These are phyloP conservation scores for Apophysomyces ossiformis DNA, from an alignment of 371 early-diverging fungal genomes.

Conservation along the genomic window DNA sequence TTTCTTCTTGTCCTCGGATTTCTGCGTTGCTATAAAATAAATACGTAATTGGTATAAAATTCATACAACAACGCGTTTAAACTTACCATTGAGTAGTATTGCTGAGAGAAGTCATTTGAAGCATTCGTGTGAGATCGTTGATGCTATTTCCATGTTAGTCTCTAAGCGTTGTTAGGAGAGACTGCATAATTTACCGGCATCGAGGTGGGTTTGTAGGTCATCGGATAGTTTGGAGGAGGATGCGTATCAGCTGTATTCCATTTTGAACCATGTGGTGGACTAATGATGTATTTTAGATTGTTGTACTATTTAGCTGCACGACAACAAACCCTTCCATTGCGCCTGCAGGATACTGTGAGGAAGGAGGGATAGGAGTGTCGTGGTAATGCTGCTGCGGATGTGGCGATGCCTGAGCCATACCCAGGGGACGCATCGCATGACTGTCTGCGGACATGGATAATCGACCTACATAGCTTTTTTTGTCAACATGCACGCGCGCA, in stretches of 20 bases:
- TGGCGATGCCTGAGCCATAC: slow-evolving; percentile 8
- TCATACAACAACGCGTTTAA: not conserved
- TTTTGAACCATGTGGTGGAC: not conserved
- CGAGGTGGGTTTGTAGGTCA: slow-evolving; percentile 13
- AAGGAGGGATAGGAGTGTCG: not conserved
- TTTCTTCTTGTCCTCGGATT: slow-evolving; percentile 41
- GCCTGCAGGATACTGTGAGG: not conserved
- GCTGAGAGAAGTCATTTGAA: slow-evolving; percentile 12
- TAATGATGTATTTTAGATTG: slow-evolving; percentile 8
- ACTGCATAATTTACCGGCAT: slow-evolving; percentile 19
- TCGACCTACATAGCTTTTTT: slow-evolving; percentile 6
- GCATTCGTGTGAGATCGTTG: not conserved
- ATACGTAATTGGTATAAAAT: not conserved
- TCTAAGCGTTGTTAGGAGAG: not conserved
- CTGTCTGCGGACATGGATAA: not conserved
- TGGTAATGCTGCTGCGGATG: slow-evolving; percentile 3
- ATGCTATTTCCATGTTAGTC: not conserved
- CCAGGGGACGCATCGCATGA: slow-evolving; percentile 8
- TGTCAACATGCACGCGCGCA: slow-evolving; percentile 6
- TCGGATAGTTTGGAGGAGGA: not conserved
- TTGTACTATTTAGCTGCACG: not conserved
- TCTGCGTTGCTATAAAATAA: slow-evolving; percentile 22
- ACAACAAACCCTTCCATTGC: not conserved
- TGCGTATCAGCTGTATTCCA: slow-evolving; percentile 10
- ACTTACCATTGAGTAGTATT: slow-evolving; percentile 21